Evolutionary conservation across 768 basidiomycete species (phyloP), one percentile per base, ranked within the genome.

Genomic region (Lactarius psammicola): DNA sequence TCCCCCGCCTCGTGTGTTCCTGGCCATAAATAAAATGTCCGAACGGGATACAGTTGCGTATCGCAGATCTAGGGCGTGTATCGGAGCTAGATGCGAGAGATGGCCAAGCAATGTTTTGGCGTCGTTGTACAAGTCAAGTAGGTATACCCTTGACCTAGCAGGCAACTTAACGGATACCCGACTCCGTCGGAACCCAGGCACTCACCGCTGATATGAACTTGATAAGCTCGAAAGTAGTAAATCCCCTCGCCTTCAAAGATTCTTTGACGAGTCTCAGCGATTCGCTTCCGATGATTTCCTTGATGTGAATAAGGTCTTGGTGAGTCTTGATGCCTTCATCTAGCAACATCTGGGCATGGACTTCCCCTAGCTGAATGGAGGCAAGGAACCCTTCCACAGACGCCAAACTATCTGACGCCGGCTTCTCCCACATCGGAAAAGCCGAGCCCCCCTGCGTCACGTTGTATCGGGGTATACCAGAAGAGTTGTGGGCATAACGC

Each of bases 201-300:
- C 60, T 38, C 55, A 46, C 62, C 26, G 62, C 62, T 15, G 34
- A 42, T 56, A 56, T 44, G 53, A 63, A 33, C 42, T 63, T 63
- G 54, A 63, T 40, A 26, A 56, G 31, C 26, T 63, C 40, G n/a
- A 63, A 63, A 10, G 42, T 63, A 10, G 62, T 56, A 40, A 57
- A 63, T 10, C 62, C 55, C 31, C 55, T 63, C 30, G 20, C 28
- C 23, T 34, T 62, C 31, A 54, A 26, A 10, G 61, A 34, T 1
- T 49, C 60, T 17, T 33, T 49, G 51, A 62, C 26, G 53, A 38
- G 30, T 13, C 23, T 56, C n/a, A 63, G 30, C 10, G 26, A 23
- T n/a, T n/a, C 36, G 1, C 42, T 30, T 59, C 55, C 54, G 20
- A 20, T 6, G 28, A 57, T 63, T 23, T 55, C 62, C 31, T 23